Percentiles rank a stretch among this genome's conserved stretches.
Evolutionary conservation across 305 asterid species (phyloP).

Genomic region (Solanum hybrid): DNA sequence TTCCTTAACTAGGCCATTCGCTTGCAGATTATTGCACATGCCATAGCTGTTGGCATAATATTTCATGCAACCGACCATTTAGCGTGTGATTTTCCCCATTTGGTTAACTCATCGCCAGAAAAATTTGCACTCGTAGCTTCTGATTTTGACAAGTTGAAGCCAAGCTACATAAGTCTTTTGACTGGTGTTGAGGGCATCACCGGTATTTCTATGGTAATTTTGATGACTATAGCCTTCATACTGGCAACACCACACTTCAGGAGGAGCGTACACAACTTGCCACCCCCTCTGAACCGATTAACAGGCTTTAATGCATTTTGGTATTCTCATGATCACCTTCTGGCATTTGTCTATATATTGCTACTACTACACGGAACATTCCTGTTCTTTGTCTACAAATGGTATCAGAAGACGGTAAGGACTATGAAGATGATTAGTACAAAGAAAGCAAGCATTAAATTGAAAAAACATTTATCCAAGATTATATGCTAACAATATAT

Average conservation of each 20-base stretch:
- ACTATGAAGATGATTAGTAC: background rate
- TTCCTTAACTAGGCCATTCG: background rate
- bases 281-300: constrained; percentile 50
- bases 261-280: constrained; percentile 47
- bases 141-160: constrained; percentile 43
- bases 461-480: background rate
- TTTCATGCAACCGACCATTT: constrained; percentile 64
- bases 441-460: background rate
- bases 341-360: constrained; percentile 55
- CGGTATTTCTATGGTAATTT: constrained; percentile 58
- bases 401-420: constrained; percentile 75
- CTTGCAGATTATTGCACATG: constrained; percentile 56
- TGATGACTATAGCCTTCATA: constrained; percentile 58
- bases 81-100: constrained; percentile 64
- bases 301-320: constrained; percentile 94
- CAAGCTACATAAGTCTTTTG: constrained; percentile 45
- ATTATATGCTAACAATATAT: background rate
- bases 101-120: constrained; percentile 46
- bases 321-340: constrained; percentile 81
- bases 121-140: constrained; percentile 46
- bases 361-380: constrained; percentile 62
- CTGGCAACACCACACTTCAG: constrained; percentile 59
- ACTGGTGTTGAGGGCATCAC: constrained; percentile 44
- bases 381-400: constrained; percentile 57
- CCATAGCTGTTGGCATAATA: constrained; percentile 48